Conservation (phyloP, 2,329 filamentous ascomycete species). For the Aspergillus fischeri region DNA sequence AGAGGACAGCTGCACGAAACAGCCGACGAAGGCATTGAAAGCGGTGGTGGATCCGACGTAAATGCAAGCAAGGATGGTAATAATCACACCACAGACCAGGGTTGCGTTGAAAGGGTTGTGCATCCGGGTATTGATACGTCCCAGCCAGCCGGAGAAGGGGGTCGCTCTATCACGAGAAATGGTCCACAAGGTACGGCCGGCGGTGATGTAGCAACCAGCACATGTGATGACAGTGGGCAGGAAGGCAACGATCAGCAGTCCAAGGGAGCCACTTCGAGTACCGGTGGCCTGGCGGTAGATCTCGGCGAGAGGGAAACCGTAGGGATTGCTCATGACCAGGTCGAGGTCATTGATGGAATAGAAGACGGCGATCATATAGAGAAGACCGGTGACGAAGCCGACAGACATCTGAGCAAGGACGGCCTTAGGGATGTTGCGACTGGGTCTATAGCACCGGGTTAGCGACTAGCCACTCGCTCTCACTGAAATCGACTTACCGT, state of each 20-base stretch:
- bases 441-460: constrained; percentile 23
- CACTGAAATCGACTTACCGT: constrained; percentile 17
- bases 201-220: constrained; percentile 55
- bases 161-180: constrained; percentile 58
- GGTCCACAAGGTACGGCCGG: constrained; percentile 59
- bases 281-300: constrained; percentile 49
- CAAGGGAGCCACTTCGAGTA: constrained; percentile 50
- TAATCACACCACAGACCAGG: constrained; percentile 50
- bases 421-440: constrained; percentile 48
- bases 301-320: constrained; percentile 45
- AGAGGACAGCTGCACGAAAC: constrained; percentile 55
- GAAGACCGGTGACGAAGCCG: constrained; percentile 46
- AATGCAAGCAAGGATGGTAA: constrained; percentile 54
- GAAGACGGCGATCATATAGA: constrained; percentile 49
- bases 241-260: constrained; percentile 56
- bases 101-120: constrained; percentile 59
- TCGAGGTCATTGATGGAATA: constrained; percentile 46
- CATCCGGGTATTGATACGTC: constrained; percentile 50
- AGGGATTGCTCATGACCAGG: constrained; percentile 20
- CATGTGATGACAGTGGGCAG: constrained; percentile 52
- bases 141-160: constrained; percentile 52
- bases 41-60: constrained; percentile 53
- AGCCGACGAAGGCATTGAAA: constrained; percentile 56
- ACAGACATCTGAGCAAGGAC: constrained; percentile 47
- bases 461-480: constrained; percentile 1